Base-by-base conservation (phyloP, 371 early-diverging fungal genomes). In the Mucor saturninus region DNA sequence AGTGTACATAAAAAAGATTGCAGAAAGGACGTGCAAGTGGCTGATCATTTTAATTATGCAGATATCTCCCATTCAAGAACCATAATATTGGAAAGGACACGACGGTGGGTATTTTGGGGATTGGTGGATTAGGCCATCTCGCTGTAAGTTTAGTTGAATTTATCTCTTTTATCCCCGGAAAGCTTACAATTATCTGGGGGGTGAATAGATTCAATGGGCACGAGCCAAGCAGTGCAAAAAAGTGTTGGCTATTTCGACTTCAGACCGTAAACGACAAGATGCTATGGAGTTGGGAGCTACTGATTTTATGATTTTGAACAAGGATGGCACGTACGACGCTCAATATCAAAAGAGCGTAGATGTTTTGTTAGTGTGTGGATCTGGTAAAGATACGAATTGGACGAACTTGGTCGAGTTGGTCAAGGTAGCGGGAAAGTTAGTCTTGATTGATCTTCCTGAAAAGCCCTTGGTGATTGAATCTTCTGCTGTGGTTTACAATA, bases 371-470 rank as follows among this genome's bases (percentile, higher is more conserved):
- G 76, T 87, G 6, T 86, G 89, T n/a, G 77, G 85, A 29, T 84
- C 76, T 32, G 75, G 83, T 11, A 68, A 68, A 50, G 61, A 81
- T 14, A 80, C 80, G 26, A 72, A 83, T 53, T 91, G 86, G 83
- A 72, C 53, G 30, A 64, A 69, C 31, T 75, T 81, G 21, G 29
- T 30, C 2, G 31, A 50, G 30, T 30, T 50, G 30, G 57, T 92
- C n/a, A 80, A 83, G 15, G 64, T 69, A 26, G 69, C 69, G 38
- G 89, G 89, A 45, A 84, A 77, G 29, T 57, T 88, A 10, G 71
- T 90, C n/a, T 57, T 93, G 51, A 72, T 94, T 50, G 91, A 86
- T 21, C 8, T 88, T 1, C 93, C 93, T 3, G 88, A 91, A 61
- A 69, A 69, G 13, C 80, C 85, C 6, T 57, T 91, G 8, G 14